Evolutionary conservation across 257 asterid species (phyloP).

Genomic region (Jacaranda mimosifolia): DNA sequence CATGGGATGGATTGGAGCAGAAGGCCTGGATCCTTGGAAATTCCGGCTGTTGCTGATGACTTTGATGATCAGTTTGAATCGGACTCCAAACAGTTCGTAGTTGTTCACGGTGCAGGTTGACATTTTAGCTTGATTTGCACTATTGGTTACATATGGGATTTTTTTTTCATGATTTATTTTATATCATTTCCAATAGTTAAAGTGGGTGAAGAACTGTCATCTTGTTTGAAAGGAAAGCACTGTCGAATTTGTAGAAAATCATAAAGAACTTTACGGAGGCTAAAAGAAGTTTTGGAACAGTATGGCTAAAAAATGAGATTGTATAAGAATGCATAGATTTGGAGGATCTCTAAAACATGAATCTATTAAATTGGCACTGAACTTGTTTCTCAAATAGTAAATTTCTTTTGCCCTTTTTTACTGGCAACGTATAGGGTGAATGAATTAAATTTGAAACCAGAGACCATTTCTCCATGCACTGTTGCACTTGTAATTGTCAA

Average conservation of each 20-base stretch:
- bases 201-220: conserved; percentile 18
- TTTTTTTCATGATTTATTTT: conserved; percentile 3
- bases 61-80: conserved; percentile 48
- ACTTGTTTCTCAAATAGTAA: conserved; percentile 10
- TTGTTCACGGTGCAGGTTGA: conserved; percentile 98
- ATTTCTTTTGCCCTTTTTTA: neutral
- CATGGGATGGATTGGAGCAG: conserved; percentile 97
- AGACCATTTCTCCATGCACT: neutral
- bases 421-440: conserved; percentile 3
- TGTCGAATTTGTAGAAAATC: neutral
- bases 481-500: too few relatives aligned
- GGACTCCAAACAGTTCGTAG: conserved; percentile 61
- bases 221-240: conserved; percentile 17
- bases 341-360: neutral
- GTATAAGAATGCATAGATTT: neutral
- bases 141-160: conserved; percentile 16
- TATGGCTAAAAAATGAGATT: neutral
- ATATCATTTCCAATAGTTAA: conserved; percentile 9
- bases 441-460: neutral
- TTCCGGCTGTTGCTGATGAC: conserved; percentile 48
- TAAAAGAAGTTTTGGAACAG: neutral
- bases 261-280: neutral
- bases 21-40: conserved; percentile 66
- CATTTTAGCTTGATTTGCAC: conserved; percentile 34
- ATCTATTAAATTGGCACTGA: conserved; percentile 17